Evolutionary conservation across 1,284 basidiomycete species (phyloP).

Genomic region (Boletus mariae): DNA sequence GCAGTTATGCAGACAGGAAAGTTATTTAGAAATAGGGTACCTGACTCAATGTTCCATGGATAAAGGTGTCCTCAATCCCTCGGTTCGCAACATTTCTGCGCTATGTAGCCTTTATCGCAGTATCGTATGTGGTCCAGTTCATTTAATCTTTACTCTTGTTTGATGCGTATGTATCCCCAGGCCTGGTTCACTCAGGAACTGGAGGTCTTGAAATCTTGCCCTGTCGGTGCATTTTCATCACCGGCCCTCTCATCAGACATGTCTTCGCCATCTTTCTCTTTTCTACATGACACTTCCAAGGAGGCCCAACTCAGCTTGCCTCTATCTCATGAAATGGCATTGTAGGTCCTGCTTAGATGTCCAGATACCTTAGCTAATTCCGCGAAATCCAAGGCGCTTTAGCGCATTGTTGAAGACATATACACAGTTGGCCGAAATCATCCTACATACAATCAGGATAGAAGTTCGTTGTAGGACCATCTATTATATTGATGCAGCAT

Average conservation of each 20-base stretch:
- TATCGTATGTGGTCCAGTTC: constrained; percentile 54
- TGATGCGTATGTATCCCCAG: constrained; percentile 40
- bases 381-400: constrained; percentile 63
- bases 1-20: constrained; percentile 72
- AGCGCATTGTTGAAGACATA: constrained; percentile 89
- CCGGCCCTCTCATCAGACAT: constrained; percentile 51
- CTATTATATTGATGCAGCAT: constrained; percentile 77
- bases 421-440: constrained; percentile 80
- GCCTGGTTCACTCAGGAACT: constrained; percentile 79
- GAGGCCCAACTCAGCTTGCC: constrained; percentile 63
- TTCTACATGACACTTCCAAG: constrained; percentile 28
- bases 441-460: constrained; percentile 85
- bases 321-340: constrained; percentile 80
- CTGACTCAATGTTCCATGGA: constrained; percentile 51
- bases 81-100: constrained; percentile 71
- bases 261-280: constrained; percentile 40
- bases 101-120: constrained; percentile 84
- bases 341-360: constrained; percentile 50
- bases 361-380: background rate
- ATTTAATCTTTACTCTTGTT: background rate
- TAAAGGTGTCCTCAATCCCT: constrained; percentile 72
- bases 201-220: constrained; percentile 56
- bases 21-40: constrained; percentile 67
- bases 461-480: constrained; percentile 87
- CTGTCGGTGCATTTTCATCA: constrained; percentile 56